phyloP scores from a whole-genome alignment of 176 grass and related monocot species.

The Eleusine indica region DNA sequence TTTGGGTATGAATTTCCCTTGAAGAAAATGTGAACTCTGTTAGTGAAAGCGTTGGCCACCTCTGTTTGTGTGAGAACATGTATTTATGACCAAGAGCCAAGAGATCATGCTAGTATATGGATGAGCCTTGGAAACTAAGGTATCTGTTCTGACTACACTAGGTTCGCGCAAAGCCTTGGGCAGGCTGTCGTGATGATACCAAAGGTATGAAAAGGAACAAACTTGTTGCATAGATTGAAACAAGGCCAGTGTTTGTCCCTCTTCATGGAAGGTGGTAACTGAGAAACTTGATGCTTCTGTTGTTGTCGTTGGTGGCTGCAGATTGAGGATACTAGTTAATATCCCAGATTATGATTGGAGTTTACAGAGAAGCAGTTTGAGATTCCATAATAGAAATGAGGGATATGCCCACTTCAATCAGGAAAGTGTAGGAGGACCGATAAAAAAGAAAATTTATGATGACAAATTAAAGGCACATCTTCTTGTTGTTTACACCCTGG shows the following conservation, averaged over 20 bases:
- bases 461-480: not conserved
- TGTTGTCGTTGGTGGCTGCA: slow-evolving; percentile 1
- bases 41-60: not conserved
- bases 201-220: slow-evolving; percentile 22
- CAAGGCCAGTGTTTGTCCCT: too few relatives aligned
- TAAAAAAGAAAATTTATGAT: too few relatives aligned
- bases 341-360: not conserved
- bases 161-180: slow-evolving; percentile 17
- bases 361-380: not conserved
- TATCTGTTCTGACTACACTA: slow-evolving; percentile 29
- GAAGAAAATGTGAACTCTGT: not conserved
- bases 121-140: slow-evolving; percentile 32
- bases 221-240: slow-evolving; percentile 6
- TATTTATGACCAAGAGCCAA: slow-evolving; percentile 17
- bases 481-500: slow-evolving; percentile 35
- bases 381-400: not conserved
- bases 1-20: not conserved
- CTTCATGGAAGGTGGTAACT: too few relatives aligned
- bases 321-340: not conserved
- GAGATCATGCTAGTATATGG: not conserved
- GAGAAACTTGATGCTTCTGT: not conserved
- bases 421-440: not conserved
- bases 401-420: slow-evolving; percentile 21
- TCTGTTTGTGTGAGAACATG: not conserved
- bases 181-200: slow-evolving; percentile 29